phyloP scores from a whole-genome alignment of 2,329 filamentous ascomycete genomes.

The Arthrobotrys sphaeroides region DNA sequence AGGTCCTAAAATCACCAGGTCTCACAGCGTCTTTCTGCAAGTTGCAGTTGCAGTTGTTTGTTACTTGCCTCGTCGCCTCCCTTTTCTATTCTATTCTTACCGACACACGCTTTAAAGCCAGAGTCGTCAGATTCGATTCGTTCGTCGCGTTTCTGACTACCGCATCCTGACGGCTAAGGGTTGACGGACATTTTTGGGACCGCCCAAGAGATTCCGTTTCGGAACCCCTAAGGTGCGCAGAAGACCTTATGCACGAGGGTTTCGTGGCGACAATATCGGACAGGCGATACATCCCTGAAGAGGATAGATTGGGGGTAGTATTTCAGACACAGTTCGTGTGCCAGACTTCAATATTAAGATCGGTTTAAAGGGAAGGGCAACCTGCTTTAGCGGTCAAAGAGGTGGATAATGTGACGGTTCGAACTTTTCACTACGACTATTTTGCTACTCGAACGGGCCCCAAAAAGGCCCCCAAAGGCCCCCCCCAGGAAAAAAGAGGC shows the following conservation, averaged over 20 bases:
- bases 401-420: slow-evolving; percentile 48
- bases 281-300: slow-evolving; percentile 41
- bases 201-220: slow-evolving; percentile 9
- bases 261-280: slow-evolving; percentile 14
- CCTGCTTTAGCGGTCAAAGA: slow-evolving; percentile 29
- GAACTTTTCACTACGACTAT: slow-evolving; percentile 27
- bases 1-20: slow-evolving; percentile 22
- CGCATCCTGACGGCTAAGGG: slow-evolving; percentile 42
- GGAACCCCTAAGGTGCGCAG: slow-evolving; percentile 25
- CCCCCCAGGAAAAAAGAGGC: no score
- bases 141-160: slow-evolving; percentile 49
- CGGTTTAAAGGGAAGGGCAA: slow-evolving; percentile 37
- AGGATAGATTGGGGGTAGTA: slow-evolving; percentile 36
- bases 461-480: slow-evolving; percentile 20
- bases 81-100: slow-evolving; percentile 48
- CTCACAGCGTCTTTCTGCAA: slow-evolving; percentile 18
- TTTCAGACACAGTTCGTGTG: slow-evolving; percentile 46
- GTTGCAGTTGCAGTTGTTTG: slow-evolving; percentile 34
- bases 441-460: slow-evolving; percentile 16
- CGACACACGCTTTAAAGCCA: slow-evolving; percentile 38
- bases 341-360: slow-evolving; percentile 48
- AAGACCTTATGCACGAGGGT: slow-evolving; percentile 20
- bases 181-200: slow-evolving; percentile 36
- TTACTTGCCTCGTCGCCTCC: slow-evolving; percentile 45
- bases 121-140: slow-evolving; percentile 49